Evolutionary conservation across 768 basidiomycete genomes (phyloP), one percentile per base, ranked within the genome.

Genomic region (Leucosporidium creatinivorum): DNA sequence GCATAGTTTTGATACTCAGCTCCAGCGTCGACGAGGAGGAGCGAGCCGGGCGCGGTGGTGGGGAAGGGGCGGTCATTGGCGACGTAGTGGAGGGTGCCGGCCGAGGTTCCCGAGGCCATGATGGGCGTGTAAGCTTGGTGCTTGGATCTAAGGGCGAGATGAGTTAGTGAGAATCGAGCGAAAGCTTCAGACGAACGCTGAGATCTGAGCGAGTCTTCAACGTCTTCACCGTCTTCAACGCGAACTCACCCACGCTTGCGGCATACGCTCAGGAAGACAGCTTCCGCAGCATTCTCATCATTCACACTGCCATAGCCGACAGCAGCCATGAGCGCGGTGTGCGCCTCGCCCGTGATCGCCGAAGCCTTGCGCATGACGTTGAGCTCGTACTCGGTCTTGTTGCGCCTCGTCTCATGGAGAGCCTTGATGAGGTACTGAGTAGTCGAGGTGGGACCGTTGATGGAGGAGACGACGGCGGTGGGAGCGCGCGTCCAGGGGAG

Each of bases 71-170:
- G 28, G 33, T 66, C 62, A 75, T 94, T 96, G 80, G 91, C 93
- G 74, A 92, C 92, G 78, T 97, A 97, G 75, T 97, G 93, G 6
- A 98, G 81, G 0, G 91, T 96, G 1, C 91, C 87, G 5, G 93
- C 92, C 25, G 91, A 84, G 3, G 85, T 85, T 0, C 91, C 88
- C 0, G 88, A 87, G 1, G 94, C 94, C 3, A 93, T 89, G 62
- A 96, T 96, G 2, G 94, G 93, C 10, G 89, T 82, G 78, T 98
- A 97, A 0, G 93, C 91, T 79, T 93, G 91, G 61, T 88, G 88
- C 17, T 86, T 83, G 1, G 92, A 82, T 23, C 92, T 93, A 58
- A n/a, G 39, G 10, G 2, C 13, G 12, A 60, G 15, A 44, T 1
- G 18, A 61, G 63, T 63, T 21, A 36, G 56, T 59, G 50, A 28